Base-by-base conservation (phyloP, 495 filamentous ascomycete genomes). In the Xylaria bambusicola region DNA sequence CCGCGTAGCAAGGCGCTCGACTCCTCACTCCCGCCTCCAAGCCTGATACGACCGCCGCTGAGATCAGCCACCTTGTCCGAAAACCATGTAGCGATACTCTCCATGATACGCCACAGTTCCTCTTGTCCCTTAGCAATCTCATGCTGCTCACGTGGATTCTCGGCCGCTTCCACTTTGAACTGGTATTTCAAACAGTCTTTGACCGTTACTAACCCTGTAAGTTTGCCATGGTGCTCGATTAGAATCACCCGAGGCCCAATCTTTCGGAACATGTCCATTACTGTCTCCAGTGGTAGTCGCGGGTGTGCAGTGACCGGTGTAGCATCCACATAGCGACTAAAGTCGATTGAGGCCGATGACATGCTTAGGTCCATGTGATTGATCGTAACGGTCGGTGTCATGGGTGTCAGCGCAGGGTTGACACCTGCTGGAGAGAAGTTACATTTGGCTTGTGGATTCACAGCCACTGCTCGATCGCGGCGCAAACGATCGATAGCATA, bases 191-290 rank as follows among this genome's bases (percentile, higher is more conserved):
- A 75, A 61, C 95, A 97, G 73, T 98, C 94, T 74, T 98, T 98
- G 60, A 97, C 90, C 0, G 94, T 98, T 10, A 98, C 91, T 5
- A 98, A 79, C 2, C 94, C 94, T 0, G 80, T 81, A 2, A 98
- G 80, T 33, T 84, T 82, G 21, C 94, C 94, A 46, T 88, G 87
- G 67, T 96, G 88, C 70, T 98, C 95, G 42, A 98, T 90, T 15
- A 98, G 80, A 52, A 98, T 91, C 12, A 97, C 92, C 1, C 95
- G 86, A 2, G 94, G 94, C 0, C 95, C 94, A 74, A 98, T 93
- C 78, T 98, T 98, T 69, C 94, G 93, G 80, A 98, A 98, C 44
- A 98, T 84, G 71, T 98, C 94, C 92, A 98, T 97, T 44, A 97
- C 94, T 0, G 94, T 98, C 73, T 98, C 94, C 0, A 98, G 84